A percentile compares a stretch with the other conserved stretches of the same genome.
Evolutionary conservation across 371 early-diverging fungal genomes (phyloP).

Genomic region (Mucor racemosus): DNA sequence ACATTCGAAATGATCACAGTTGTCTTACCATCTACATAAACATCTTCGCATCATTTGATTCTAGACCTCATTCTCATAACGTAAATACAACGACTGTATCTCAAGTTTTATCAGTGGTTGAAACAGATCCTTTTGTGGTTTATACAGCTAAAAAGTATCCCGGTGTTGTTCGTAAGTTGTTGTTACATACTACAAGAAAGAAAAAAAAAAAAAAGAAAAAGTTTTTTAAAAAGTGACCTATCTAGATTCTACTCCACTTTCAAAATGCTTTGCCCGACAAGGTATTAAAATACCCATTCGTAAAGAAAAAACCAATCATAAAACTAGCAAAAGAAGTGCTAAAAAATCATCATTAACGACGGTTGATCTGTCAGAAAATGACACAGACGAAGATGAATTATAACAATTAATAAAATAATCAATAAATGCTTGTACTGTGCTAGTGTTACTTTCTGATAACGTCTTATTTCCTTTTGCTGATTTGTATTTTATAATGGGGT

Average conservation of each 20-base stretch:
- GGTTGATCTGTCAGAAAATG: constrained; percentile 3
- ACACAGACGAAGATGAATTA: not conserved
- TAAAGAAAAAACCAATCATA: constrained; percentile 20
- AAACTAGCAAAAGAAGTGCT: not conserved
- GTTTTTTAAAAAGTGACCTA: not conserved
- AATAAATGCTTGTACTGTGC: not conserved
- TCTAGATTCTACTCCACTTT: constrained; percentile 67
- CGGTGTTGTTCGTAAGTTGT: constrained; percentile 66
- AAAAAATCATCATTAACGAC: not conserved
- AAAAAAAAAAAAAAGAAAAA: not conserved
- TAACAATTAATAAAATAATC: not conserved
- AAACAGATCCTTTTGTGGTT: constrained; percentile 61
- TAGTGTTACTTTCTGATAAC: too few relatives aligned
- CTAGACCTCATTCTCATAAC: constrained; percentile 31
- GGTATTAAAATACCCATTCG: constrained; percentile 75
- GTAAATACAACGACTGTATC: constrained; percentile 44
- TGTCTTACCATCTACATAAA: not conserved
- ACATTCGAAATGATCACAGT: not conserved
- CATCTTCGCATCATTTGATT: not conserved
- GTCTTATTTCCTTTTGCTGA: not conserved
- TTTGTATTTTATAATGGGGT: not conserved
- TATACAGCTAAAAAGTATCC: constrained; percentile 72
- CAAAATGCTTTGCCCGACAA: constrained; percentile 73
- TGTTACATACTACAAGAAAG: not conserved
- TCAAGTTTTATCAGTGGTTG: constrained; percentile 37